Evolutionary conservation across 2,329 filamentous ascomycete genomes (phyloP), one percentile per base, ranked within the genome.

Genomic region (Coniochaeta hoffmannii): DNA sequence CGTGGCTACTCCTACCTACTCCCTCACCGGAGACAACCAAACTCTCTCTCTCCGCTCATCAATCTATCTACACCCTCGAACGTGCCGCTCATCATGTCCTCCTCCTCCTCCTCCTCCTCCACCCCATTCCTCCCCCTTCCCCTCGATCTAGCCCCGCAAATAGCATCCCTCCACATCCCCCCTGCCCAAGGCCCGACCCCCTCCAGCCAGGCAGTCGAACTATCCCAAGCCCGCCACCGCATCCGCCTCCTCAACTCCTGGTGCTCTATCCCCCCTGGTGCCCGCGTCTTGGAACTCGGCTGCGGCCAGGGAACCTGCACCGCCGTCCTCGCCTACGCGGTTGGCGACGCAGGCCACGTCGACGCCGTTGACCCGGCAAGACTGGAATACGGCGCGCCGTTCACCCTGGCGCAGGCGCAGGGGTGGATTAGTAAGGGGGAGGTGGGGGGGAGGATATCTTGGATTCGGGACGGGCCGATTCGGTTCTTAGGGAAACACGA

Each of bases 231-330:
- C 35, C 28, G 17, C 19, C 61, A 63, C 56, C 60, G 61, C 10
- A 58, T 63, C 54, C 36, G 50, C 50, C 57, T 63, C 30, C 51
- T 63, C 57, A 57, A 60, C 49, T 49, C 55, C 50, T 60, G 55
- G 55, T 24, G 26, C 14, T 1, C n/a, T 30, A 68, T 76, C 54
- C 19, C 56, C 1, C 65, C 69, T 0, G 73, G 74, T 57, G 69
- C 70, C 28, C 72, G 69, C 3, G 64, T 83, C 7, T 71, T 85
- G 1, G 82, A 85, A 63, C 65, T 85, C 35, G 81, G 81, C 52
- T 84, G 81, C 65, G 82, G 81, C 1, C 82, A 85, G 60, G 82
- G 81, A 2, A 79, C 80, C 57, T 77, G 75, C 60, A 83, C 82
- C 1, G 70, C 75, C 11, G 76, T 76, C 2, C 73, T 85, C 17